These are phyloP conservation scores for Chlorella sp. DNA, from an alignment of 139 green algal species.

Conservation along the genomic window DNA sequence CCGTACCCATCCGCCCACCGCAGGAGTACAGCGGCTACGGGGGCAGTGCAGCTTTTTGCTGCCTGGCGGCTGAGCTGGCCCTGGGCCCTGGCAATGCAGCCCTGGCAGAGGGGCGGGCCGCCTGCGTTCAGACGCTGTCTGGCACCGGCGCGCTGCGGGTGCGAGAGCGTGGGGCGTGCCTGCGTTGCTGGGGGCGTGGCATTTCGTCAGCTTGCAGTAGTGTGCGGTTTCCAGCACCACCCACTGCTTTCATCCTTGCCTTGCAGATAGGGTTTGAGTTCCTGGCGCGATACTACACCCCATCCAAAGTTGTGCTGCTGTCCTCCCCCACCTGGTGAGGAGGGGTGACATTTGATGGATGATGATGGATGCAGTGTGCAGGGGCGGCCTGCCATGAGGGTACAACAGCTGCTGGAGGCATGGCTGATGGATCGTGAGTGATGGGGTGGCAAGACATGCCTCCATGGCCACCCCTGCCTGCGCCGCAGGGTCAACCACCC, in stretches of 20 bases:
- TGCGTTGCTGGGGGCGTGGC: no score
- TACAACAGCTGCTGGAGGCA: no score
- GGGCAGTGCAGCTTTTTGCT: not conserved
- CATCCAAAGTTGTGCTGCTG: not conserved
- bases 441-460: no score
- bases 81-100: not conserved
- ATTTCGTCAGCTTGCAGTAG: no score
- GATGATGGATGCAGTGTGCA: no score
- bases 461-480: no score
- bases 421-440: no score
- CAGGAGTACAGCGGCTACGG: not conserved
- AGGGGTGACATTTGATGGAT: no score
- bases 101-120: not conserved
- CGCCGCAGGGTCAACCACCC: no score
- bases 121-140: not conserved
- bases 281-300: not conserved
- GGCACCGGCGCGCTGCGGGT: not conserved
- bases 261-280: not conserved
- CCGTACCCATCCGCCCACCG: no score
- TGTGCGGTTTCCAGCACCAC: not conserved
- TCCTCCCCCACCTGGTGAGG: slow-evolving; percentile 49
- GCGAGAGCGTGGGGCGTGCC: not conserved
- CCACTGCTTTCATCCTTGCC: not conserved
- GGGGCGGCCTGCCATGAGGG: no score
- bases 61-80: slow-evolving; percentile 1